Base-by-base conservation (phyloP, 2,329 filamentous ascomycete genomes). In the Pestalotiopsis sp. region DNA sequence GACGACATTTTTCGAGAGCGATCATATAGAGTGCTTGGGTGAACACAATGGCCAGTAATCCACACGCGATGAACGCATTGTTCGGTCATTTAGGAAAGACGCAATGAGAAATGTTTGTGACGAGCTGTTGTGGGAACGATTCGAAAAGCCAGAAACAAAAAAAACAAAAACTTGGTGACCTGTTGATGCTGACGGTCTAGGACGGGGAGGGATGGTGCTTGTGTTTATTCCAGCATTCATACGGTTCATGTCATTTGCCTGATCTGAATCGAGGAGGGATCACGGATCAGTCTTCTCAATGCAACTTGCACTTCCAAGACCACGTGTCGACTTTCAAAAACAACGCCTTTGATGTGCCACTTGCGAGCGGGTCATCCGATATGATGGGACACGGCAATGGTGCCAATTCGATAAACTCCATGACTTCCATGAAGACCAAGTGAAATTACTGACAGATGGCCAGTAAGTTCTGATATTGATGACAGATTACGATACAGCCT, bases 281-380 rank as follows among this genome's bases (percentile, higher is more conserved):
- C 20, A 52, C 20, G 45, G 45, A 52, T n/a, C 45, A 52, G 45
- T 52, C 45, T 52, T 52, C 45, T 52, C 45, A 52, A 52, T 52
- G 45, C 45, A 52, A 52, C 45, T 20, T 52, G 45, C n/a, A 52
- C 45, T 52, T 20, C 17, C 17, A 52, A 52, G 45, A 52, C 6
- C 45, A 52, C 11, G 17, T 52, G 20, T n/a, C 45, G 6, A 6
- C 20, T 52, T 52, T 17, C 45, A 52, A 5, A 17, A 52, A 4
- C 41, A 20, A n/a, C 6, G 14, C 17, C 45, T 90, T 49, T 12
- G 38, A 61, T 31, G 36, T 31, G 2, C 6, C 27, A 31, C 4
- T 5, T 31, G 27, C 27, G 5, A n/a, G 3, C 39, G 11, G 11
- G 2, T 41, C 39, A 41, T 7, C 39, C 14, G 39, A 4, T 41